Evolutionary conservation across 139 green algal genomes (phyloP).

Genomic region (Nannochloris sp.): DNA sequence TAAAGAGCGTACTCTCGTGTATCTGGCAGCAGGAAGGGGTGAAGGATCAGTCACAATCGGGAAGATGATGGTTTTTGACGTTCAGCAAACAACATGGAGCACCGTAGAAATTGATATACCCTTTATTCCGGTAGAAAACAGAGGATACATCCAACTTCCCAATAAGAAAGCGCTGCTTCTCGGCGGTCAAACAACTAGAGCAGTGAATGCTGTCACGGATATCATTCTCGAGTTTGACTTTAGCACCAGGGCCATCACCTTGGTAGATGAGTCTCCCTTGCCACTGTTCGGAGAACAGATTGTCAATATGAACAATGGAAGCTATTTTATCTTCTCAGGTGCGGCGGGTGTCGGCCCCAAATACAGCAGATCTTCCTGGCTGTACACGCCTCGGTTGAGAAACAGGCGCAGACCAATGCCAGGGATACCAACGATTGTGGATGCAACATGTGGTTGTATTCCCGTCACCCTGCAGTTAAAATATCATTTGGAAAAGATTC

Average conservation of each 20-base stretch:
- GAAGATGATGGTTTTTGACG: background rate
- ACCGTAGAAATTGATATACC: background rate
- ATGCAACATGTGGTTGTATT: background rate
- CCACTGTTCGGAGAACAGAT: background rate
- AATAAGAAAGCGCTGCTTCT: background rate
- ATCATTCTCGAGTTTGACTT: constrained; percentile 2
- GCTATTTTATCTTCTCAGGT: background rate
- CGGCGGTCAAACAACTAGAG: background rate
- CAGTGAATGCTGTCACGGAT: background rate
- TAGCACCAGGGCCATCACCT: background rate
- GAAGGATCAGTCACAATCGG: background rate
- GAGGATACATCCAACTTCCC: background rate
- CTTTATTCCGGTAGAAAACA: background rate
- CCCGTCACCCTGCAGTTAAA: background rate
- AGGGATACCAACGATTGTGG: background rate
- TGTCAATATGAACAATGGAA: background rate
- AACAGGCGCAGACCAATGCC: background rate
- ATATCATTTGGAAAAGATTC: background rate
- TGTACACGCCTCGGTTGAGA: background rate
- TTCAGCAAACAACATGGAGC: background rate
- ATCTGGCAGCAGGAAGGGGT: background rate
- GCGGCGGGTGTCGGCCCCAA: background rate
- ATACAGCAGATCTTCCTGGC: constrained; percentile 2
- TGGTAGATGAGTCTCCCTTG: background rate
- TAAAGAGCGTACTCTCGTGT: background rate